Base-by-base conservation (phyloP, 768 basidiomycete species). In the Baorangia bicolor region DNA sequence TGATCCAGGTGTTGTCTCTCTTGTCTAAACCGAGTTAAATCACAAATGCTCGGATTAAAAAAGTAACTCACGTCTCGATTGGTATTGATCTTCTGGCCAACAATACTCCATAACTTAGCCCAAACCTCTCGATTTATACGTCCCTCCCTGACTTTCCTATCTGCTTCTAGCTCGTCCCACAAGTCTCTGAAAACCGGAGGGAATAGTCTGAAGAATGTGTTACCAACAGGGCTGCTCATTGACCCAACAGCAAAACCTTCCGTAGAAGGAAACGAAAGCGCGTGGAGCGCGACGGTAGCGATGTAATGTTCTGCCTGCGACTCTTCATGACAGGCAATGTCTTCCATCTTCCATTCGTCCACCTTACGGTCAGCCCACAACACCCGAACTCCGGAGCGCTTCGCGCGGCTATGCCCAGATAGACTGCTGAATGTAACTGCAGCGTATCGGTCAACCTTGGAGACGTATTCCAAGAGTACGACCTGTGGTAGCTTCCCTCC, bases 231-330 rank as follows among this genome's bases (percentile, higher is more conserved):
- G 37, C 77, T 75, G 12, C 72, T 69, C 31, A 78, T 72, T 5
- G 69, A 69, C n/a, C 80, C 78, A 3, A 79, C 69, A 11, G 82
- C 78, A 69, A 92, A 92, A 9, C 88, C 88, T 49, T 81, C 81
- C 0, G 78, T 78, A 2, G 70, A 53, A 16, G 85, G 83, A 63
- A 86, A 92, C 12, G 83, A 84, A 31, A 98, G 73, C 4, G 83
- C 80, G 69, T 96, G 92, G 33, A 98, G 75, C 4, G 93, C 94
- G 45, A 95, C 73, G 18, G 89, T 90, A 5, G 96, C 83, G 47
- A 96, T 81, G 66, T 93, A 99, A 63, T 98, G 86, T 70, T 92
- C 91, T 23, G 96, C 94, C 68, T 98, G 94, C 0, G 66, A 64
- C 52, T 83, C 79, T 58, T 90, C 83, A 41, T 81, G 75, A 64